phyloP scores from a whole-genome alignment of 257 asterid genomes.

The Paulownia fortunei region DNA sequence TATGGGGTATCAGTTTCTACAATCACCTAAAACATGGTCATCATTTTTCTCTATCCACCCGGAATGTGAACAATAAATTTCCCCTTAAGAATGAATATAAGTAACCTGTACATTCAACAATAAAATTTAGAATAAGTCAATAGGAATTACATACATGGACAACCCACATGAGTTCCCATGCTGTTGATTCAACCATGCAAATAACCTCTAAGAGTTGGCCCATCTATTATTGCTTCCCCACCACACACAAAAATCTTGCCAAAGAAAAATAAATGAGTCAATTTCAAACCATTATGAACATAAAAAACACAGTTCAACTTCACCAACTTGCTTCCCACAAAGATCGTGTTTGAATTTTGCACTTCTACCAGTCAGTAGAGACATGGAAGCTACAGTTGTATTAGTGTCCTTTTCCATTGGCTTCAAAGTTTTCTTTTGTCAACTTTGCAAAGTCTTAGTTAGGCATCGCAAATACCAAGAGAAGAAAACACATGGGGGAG shows the following conservation, averaged over 20 bases:
- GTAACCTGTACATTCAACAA: neutral
- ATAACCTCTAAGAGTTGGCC: conserved; percentile 47
- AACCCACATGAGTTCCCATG: conserved; percentile 77
- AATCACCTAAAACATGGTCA: conserved; percentile 17
- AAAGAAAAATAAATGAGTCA: conserved; percentile 31
- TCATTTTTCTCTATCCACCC: neutral
- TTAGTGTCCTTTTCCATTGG: conserved; percentile 46
- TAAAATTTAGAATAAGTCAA: conserved; percentile 14
- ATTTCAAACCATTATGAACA: conserved; percentile 36
- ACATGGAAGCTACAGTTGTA: conserved; percentile 50
- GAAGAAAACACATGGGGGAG: conserved; percentile 50
- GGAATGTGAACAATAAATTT: neutral
- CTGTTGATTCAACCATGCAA: conserved; percentile 51
- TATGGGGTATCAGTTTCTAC: conserved; percentile 1
- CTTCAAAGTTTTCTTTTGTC: conserved; percentile 33
- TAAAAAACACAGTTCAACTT: conserved; percentile 41
- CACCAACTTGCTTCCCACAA: conserved; percentile 46
- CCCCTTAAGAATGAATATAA: neutral
- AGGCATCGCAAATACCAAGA: conserved; percentile 51
- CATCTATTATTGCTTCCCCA: conserved; percentile 47
- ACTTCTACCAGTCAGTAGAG: conserved; percentile 27
- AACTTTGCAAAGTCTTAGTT: conserved; percentile 35
- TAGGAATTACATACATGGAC: conserved; percentile 37
- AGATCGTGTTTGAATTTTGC: conserved; percentile 47
- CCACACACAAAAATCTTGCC: conserved; percentile 48